phyloP scores from a whole-genome alignment of 768 basidiomycete genomes.

The Naganishia onofrii region DNA sequence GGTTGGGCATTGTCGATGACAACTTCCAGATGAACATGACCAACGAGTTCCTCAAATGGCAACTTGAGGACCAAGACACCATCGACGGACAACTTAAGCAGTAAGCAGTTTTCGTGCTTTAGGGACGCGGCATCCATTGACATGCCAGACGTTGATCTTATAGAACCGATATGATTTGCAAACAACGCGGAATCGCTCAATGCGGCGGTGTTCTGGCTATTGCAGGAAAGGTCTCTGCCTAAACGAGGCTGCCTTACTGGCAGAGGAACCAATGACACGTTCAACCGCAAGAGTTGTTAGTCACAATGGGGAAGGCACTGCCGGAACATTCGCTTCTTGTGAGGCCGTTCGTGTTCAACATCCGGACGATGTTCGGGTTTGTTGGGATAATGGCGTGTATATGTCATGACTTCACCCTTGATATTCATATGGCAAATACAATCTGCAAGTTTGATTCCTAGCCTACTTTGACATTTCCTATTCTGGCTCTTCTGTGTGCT shows the following conservation, averaged over 20 bases:
- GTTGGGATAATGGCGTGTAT: no score
- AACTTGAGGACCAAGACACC: slow-evolving; percentile 21
- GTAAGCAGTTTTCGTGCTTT: slow-evolving; percentile 18
- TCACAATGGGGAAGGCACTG: no score
- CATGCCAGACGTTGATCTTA: background rate
- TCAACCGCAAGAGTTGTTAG: background rate
- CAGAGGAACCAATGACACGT: background rate
- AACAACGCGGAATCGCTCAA: slow-evolving; percentile 19
- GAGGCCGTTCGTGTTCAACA: no score
- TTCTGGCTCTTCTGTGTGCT: background rate
- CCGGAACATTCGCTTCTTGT: no score
- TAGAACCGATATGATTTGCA: slow-evolving; percentile 19
- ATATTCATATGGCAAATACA: no score
- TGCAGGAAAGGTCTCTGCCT: slow-evolving; percentile 18
- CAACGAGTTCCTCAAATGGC: slow-evolving; percentile 33
- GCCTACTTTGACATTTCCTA: no score
- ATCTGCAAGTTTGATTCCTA: background rate
- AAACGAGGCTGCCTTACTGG: background rate
- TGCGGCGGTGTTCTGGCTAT: slow-evolving; percentile 15
- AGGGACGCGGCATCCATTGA: background rate
- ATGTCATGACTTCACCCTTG: no score
- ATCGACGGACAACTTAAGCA: slow-evolving; percentile 27
- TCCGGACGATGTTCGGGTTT: no score
- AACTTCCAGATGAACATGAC: slow-evolving; percentile 39
- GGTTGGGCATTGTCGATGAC: slow-evolving; percentile 32